Evolutionary conservation across 1,284 basidiomycete genomes (phyloP).

Genomic region (Moesziomyces parantarcticus): DNA sequence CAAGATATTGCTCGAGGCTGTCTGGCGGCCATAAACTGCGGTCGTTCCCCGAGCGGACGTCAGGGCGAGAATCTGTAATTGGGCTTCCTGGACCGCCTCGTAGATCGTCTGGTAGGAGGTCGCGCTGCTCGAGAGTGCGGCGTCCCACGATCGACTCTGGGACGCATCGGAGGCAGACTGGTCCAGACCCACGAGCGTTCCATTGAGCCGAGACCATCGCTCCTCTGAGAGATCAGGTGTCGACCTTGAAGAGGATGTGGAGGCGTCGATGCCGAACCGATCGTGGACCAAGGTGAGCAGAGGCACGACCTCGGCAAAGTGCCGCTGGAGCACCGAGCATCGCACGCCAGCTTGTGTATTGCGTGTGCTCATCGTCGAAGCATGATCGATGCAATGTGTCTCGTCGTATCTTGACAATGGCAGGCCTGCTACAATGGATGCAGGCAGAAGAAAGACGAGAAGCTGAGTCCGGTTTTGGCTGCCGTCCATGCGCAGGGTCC

Average conservation of each 20-base stretch:
- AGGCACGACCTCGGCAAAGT: slow-evolving; percentile 19
- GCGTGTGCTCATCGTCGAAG: slow-evolving; percentile 1
- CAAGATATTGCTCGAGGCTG: slow-evolving; percentile 71
- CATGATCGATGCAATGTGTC: neutral
- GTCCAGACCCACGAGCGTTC: slow-evolving; percentile 15
- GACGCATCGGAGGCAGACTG: neutral
- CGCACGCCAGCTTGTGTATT: neutral
- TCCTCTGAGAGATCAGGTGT: slow-evolving; percentile 13
- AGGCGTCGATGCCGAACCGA: slow-evolving; percentile 17
- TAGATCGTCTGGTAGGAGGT: slow-evolving; percentile 8
- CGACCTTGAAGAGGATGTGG: slow-evolving; percentile 15
- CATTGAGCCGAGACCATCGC: slow-evolving; percentile 18
- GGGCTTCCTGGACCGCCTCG: slow-evolving; percentile 41
- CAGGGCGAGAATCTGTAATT: slow-evolving; percentile 28
- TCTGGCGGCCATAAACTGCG: neutral
- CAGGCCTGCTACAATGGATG: no score
- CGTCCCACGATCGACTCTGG: no score
- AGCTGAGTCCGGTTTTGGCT: no score
- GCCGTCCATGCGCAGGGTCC: no score
- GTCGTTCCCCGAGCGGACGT: slow-evolving; percentile 1
- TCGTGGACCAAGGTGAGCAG: slow-evolving; percentile 21
- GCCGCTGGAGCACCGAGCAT: slow-evolving; percentile 24
- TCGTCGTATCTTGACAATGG: no score
- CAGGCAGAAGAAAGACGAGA: neutral
- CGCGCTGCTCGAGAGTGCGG: neutral